A percentile compares a stretch with the other conserved stretches of the same genome.
Evolutionary conservation across 2,329 filamentous ascomycete species (phyloP).

Genomic region (Madurella fahalii): DNA sequence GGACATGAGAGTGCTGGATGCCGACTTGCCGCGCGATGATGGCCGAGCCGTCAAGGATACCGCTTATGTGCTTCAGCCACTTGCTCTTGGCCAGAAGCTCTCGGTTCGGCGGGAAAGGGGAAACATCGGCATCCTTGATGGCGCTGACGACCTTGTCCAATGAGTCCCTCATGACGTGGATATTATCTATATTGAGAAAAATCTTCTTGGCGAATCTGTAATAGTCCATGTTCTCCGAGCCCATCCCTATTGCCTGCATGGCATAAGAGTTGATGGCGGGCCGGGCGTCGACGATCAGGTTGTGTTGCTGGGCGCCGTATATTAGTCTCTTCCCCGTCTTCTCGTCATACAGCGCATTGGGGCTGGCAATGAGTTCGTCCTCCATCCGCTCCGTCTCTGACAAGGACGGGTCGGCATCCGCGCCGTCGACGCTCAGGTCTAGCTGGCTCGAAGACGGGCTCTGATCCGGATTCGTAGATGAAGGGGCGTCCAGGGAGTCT

Average conservation of each 20-base stretch:
- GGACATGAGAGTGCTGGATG: slow-evolving; percentile 86
- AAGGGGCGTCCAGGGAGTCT: slow-evolving; percentile 38
- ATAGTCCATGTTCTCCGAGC: slow-evolving; percentile 96
- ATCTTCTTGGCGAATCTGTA: slow-evolving; percentile 89
- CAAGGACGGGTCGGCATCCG: slow-evolving; percentile 45
- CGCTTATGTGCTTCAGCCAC: slow-evolving; percentile 86
- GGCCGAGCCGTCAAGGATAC: slow-evolving; percentile 77
- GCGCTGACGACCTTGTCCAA: slow-evolving; percentile 83
- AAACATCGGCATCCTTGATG: slow-evolving; percentile 87
- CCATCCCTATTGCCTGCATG: slow-evolving; percentile 88
- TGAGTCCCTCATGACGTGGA: slow-evolving; percentile 95
- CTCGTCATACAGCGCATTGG: slow-evolving; percentile 51
- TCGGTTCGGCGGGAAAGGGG: slow-evolving; percentile 73
- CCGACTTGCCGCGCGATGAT: slow-evolving; percentile 85
- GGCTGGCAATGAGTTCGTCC: slow-evolving; percentile 59
- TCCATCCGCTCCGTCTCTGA: slow-evolving; percentile 63
- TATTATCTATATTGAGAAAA: slow-evolving; percentile 95
- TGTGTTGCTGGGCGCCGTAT: slow-evolving; percentile 89
- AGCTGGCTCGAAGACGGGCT: slow-evolving; percentile 49
- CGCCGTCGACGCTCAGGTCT: slow-evolving; percentile 38
- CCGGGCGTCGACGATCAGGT: slow-evolving; percentile 92
- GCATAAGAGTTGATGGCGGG: slow-evolving; percentile 91
- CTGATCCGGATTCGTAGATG: slow-evolving; percentile 32
- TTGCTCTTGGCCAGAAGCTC: slow-evolving; percentile 78
- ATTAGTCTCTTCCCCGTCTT: slow-evolving; percentile 61